phyloP scores from a whole-genome alignment of 2,329 filamentous ascomycete species.

The Emmonsia crescens region DNA sequence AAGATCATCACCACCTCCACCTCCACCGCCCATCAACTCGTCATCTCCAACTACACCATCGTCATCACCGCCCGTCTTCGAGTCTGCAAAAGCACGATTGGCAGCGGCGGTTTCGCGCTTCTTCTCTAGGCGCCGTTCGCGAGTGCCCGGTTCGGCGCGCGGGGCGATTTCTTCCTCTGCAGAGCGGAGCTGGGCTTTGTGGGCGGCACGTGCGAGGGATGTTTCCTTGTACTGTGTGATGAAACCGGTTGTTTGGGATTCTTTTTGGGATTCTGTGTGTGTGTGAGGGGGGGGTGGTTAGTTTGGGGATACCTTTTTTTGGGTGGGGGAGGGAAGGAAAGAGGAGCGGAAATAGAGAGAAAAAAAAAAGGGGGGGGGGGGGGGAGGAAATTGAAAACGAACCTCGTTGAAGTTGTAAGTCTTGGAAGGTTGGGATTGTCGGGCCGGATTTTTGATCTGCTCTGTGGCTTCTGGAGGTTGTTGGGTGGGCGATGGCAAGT shows the following conservation, averaged over 20 bases:
- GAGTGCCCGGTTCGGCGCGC: slow-evolving; percentile 69
- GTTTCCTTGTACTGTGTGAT: slow-evolving; percentile 55
- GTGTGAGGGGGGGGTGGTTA: slow-evolving; percentile 15
- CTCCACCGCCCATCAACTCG: slow-evolving; percentile 67
- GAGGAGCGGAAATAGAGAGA: too few species aligned
- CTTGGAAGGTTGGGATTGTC: slow-evolving; percentile 59
- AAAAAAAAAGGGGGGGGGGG: not conserved
- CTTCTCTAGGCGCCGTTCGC: slow-evolving; percentile 81
- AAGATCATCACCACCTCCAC: slow-evolving; percentile 34
- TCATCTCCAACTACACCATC: slow-evolving; percentile 55
- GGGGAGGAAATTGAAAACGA: slow-evolving; percentile 8
- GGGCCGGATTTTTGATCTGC: slow-evolving; percentile 36
- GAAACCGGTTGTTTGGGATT: slow-evolving; percentile 47
- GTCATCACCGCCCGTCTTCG: slow-evolving; percentile 43
- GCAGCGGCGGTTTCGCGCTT: slow-evolving; percentile 59
- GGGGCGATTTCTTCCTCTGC: slow-evolving; percentile 63
- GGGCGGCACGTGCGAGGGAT: slow-evolving; percentile 49
- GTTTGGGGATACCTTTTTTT: slow-evolving; percentile 12
- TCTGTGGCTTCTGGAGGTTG: slow-evolving; percentile 17
- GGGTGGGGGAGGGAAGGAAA: slow-evolving; percentile 8
- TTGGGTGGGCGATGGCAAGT: slow-evolving; percentile 14
- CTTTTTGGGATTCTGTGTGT: slow-evolving; percentile 27
- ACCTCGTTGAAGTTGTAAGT: slow-evolving; percentile 52
- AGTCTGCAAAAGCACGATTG: slow-evolving; percentile 58
- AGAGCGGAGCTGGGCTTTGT: slow-evolving; percentile 24